These are phyloP conservation scores for Backusella mclennaniae DNA, from an alignment of 192 early-diverging fungal genomes.

Conservation along the genomic window DNA sequence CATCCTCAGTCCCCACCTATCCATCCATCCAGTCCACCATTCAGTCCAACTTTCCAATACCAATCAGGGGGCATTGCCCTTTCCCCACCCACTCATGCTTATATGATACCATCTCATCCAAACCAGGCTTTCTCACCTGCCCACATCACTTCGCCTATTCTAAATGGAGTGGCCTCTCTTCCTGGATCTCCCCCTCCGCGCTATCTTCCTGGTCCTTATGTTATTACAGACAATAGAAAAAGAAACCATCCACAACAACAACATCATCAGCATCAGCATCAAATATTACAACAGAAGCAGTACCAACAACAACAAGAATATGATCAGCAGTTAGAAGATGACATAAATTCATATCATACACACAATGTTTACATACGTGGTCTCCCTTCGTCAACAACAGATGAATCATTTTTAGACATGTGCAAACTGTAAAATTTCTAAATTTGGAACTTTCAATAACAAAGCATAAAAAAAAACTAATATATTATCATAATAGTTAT, in stretches of 20 bases:
- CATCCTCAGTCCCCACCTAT: constrained; percentile 47
- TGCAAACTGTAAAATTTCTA: constrained; percentile 54
- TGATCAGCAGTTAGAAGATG: constrained; percentile 6
- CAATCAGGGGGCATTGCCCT: constrained; percentile 31
- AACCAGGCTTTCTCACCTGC: constrained; percentile 34
- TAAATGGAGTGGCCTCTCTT: constrained; percentile 33
- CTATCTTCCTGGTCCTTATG: constrained; percentile 14
- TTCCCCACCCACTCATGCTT: constrained; percentile 39
- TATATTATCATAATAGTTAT: constrained; percentile 40
- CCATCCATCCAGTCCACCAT: constrained; percentile 42
- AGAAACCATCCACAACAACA: neutral
- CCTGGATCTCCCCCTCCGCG: constrained; percentile 27
- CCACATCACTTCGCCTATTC: constrained; percentile 42
- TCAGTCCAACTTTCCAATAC: constrained; percentile 39
- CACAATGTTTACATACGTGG: constrained; percentile 85
- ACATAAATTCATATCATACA: constrained; percentile 33
- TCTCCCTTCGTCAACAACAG: constrained; percentile 63
- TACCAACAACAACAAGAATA: neutral
- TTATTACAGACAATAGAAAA: constrained; percentile 12
- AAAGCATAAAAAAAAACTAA: neutral
- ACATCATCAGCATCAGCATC: neutral
- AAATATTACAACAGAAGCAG: neutral
- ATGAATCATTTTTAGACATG: constrained; percentile 63
- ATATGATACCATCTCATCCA: constrained; percentile 37
- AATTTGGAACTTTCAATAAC: constrained; percentile 9